Percentiles rank a stretch among this genome's conserved stretches.
phyloP scores from a whole-genome alignment of 345 rosid genomes.

The Eucalyptus paniculata region DNA sequence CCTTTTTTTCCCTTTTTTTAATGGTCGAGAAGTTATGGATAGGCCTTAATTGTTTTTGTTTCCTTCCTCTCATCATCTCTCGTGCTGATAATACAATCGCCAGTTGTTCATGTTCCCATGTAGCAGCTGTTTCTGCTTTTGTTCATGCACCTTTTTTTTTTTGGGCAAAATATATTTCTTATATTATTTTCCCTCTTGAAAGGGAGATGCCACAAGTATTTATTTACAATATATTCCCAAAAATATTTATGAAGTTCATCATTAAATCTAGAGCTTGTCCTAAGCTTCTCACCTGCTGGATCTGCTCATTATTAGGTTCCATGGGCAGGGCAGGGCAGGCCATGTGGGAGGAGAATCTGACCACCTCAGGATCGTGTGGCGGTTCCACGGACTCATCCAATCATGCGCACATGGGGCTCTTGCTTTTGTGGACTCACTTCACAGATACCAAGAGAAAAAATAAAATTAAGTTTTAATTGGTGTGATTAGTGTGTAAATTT shows the following conservation, averaged over 20 bases:
- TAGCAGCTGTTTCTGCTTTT: background rate
- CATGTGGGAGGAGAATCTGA: background rate
- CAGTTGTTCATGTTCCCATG: background rate
- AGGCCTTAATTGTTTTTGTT: background rate
- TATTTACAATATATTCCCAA: background rate
- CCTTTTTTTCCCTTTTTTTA: background rate
- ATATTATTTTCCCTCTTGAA: background rate
- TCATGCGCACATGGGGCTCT: background rate
- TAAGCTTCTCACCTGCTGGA: background rate
- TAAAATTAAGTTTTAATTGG: background rate
- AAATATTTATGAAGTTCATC: background rate
- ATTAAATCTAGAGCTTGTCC: background rate
- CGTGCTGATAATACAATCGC: background rate
- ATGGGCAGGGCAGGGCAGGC: background rate
- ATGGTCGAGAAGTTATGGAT: background rate
- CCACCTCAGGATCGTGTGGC: background rate
- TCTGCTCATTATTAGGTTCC: background rate
- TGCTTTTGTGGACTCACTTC: background rate
- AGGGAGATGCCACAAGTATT: background rate
- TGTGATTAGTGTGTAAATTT: background rate
- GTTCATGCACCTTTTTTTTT: background rate
- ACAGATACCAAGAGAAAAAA: background rate
- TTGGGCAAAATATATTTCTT: background rate
- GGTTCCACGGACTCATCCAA: background rate
- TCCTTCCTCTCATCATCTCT: background rate